A percentile compares a stretch with the other conserved stretches of the same genome.
Evolutionary conservation across 805 yeast genomes (phyloP).

Genomic region (Citeromyces nyonsensis): DNA sequence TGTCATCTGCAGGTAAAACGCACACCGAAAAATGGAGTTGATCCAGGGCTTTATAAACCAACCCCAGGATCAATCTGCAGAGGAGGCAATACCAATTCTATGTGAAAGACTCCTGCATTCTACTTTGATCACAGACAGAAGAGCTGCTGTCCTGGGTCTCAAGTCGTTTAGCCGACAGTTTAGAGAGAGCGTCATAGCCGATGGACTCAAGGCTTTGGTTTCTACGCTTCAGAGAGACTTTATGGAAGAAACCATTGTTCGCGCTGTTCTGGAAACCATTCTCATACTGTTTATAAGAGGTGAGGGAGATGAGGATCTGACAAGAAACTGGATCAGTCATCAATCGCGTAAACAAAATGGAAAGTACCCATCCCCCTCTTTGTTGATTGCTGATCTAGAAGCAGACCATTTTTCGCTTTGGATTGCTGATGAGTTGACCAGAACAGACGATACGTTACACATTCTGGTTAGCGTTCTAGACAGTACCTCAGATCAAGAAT

Average conservation of each 20-base stretch:
- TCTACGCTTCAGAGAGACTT: slow-evolving; percentile 47
- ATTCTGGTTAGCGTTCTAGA: slow-evolving; percentile 33
- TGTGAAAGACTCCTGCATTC: slow-evolving; percentile 83
- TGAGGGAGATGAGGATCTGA: slow-evolving; percentile 41
- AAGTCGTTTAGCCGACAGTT: slow-evolving; percentile 82
- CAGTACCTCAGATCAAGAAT: slow-evolving; percentile 30
- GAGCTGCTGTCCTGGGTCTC: slow-evolving; percentile 82
- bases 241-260: slow-evolving; percentile 52
- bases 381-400: slow-evolving; percentile 31
- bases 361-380: slow-evolving; percentile 61
- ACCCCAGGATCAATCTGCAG: slow-evolving; percentile 32
- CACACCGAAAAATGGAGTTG: slow-evolving; percentile 11
- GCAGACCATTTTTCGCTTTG: slow-evolving; percentile 83
- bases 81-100: slow-evolving; percentile 76
- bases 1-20: not conserved
- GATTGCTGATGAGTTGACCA: slow-evolving; percentile 89
- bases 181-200: slow-evolving; percentile 81
- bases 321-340: slow-evolving; percentile 58
- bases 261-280: slow-evolving; percentile 76
- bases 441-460: slow-evolving; percentile 31
- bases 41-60: slow-evolving; percentile 17
- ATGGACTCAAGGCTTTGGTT: slow-evolving; percentile 66
- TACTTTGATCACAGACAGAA: slow-evolving; percentile 64
- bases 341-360: slow-evolving; percentile 65
- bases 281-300: slow-evolving; percentile 64